These are phyloP conservation scores for Pseudocercospora crystallina DNA, from an alignment of 2,329 filamentous ascomycete genomes.

Conservation along the genomic window DNA sequence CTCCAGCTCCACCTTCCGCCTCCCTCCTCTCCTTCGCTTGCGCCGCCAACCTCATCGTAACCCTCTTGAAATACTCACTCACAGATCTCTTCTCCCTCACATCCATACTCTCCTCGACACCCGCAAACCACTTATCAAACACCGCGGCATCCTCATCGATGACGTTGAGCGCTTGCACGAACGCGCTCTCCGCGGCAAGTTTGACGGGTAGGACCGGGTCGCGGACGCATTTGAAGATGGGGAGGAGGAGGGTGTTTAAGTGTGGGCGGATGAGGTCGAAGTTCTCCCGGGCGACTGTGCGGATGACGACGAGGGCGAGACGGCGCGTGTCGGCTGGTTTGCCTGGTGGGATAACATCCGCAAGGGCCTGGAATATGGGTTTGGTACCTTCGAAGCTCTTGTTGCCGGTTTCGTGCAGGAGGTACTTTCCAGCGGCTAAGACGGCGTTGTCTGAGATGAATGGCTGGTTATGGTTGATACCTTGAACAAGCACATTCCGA, in stretches of 20 bases:
- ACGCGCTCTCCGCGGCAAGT: slow-evolving; percentile 89
- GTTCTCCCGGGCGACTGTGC: slow-evolving; percentile 77
- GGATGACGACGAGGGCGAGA: slow-evolving; percentile 79
- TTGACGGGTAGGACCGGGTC: slow-evolving; percentile 94
- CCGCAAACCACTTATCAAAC: slow-evolving; percentile 86
- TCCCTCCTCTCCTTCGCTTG: slow-evolving; percentile 88
- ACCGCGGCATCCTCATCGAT: slow-evolving; percentile 81
- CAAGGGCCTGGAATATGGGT: slow-evolving; percentile 75
- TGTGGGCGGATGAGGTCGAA: slow-evolving; percentile 81
- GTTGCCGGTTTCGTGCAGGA: slow-evolving; percentile 65
- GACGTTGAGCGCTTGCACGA: slow-evolving; percentile 85
- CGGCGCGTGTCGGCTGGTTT: slow-evolving; percentile 79
- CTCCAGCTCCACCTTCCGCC: slow-evolving; percentile 85
- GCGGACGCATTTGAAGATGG: slow-evolving; percentile 85
- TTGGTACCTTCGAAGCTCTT: slow-evolving; percentile 76
- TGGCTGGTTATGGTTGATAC: slow-evolving; percentile 67
- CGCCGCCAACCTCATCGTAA: slow-evolving; percentile 77
- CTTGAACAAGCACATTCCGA: slow-evolving; percentile 73
- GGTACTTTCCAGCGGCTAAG: slow-evolving; percentile 85
- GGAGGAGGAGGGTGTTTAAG: slow-evolving; percentile 72
- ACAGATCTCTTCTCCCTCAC: slow-evolving; percentile 81
- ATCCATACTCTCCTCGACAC: slow-evolving; percentile 64
- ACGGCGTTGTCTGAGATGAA: slow-evolving; percentile 80
- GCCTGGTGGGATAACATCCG: slow-evolving; percentile 73
- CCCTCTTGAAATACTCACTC: slow-evolving; percentile 95